A percentile compares a stretch with the other conserved stretches of the same genome.
phyloP scores from a whole-genome alignment of 78 protist species.

The Monosiga brevicollis region DNA sequence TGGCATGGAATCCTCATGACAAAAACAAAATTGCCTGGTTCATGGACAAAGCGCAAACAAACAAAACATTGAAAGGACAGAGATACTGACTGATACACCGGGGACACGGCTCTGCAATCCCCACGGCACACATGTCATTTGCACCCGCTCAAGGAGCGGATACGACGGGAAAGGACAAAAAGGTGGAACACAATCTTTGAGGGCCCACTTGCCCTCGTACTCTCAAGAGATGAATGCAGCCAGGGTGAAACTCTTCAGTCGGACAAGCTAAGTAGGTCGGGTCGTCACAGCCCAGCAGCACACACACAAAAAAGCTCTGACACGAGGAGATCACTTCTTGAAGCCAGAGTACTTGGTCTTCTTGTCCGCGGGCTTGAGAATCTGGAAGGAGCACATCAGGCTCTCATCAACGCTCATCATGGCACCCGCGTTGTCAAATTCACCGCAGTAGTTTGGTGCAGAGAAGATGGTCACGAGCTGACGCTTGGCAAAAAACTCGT shows the following conservation, averaged over 20 bases:
- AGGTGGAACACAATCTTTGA: background rate
- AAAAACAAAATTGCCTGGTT: no score
- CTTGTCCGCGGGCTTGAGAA: constrained; percentile 84
- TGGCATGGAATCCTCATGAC: no score
- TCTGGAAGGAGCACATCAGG: constrained; percentile 97
- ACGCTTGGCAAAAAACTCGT: constrained; percentile 97
- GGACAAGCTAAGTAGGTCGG: background rate
- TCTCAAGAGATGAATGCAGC: no score
- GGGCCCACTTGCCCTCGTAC: no score
- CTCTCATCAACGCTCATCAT: constrained; percentile 97
- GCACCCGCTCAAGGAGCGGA: constrained; percentile 76
- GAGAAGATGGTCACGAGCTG: constrained; percentile 94
- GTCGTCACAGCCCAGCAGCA: background rate
- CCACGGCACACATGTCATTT: no score
- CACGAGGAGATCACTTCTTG: background rate
- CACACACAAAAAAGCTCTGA: background rate
- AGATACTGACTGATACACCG: no score
- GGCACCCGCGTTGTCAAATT: constrained; percentile 96
- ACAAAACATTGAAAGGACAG: no score
- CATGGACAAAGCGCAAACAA: no score
- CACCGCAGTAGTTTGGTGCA: constrained; percentile 98
- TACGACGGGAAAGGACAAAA: constrained; percentile 57
- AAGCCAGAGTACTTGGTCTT: constrained; percentile 14
- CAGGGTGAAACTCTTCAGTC: no score
- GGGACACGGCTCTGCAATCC: no score